A percentile compares a stretch with the other conserved stretches of the same genome.
These are phyloP conservation scores for Mikania micrantha DNA, from an alignment of 129 eudicot species.

Conservation along the genomic window DNA sequence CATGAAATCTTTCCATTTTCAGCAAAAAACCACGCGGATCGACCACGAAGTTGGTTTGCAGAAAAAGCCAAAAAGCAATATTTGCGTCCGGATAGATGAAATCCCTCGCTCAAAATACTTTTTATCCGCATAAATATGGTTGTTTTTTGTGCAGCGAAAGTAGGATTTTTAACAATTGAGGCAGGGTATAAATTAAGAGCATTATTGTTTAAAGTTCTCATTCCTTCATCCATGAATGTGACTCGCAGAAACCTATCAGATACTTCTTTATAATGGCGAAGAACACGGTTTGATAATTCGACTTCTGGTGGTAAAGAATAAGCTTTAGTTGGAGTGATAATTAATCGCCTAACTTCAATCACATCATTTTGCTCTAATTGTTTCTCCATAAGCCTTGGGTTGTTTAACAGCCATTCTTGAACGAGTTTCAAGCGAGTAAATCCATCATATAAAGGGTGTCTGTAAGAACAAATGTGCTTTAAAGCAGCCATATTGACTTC, in stretches of 20 bases:
- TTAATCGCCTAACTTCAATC: constrained; percentile 3
- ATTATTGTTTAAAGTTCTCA: constrained; percentile 5
- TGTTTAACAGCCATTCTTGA: constrained; percentile 6
- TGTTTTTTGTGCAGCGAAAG: background rate
- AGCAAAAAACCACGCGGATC: constrained; percentile 10
- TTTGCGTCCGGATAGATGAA: constrained; percentile 2
- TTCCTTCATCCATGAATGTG: constrained; percentile 11
- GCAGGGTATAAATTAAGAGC: constrained; percentile 8
- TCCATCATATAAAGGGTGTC: constrained; percentile 4
- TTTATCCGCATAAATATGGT: constrained; percentile 8
- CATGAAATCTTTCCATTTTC: background rate
- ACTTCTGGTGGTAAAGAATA: constrained; percentile 10
- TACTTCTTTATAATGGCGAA: background rate
- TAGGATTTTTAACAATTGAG: background rate
- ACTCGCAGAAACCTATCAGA: constrained; percentile 6
- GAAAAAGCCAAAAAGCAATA: constrained; percentile 4
- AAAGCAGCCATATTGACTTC: constrained; percentile 7
- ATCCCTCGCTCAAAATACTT: background rate
- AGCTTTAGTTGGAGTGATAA: constrained; percentile 9
- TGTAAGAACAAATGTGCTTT: constrained; percentile 2
- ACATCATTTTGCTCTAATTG: background rate
- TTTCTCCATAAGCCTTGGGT: constrained; percentile 2
- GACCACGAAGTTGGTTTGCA: constrained; percentile 8
- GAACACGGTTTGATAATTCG: constrained; percentile 11
- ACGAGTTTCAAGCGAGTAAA: background rate